Evolutionary conservation across 2,329 filamentous ascomycete species (phyloP).

Genomic region (Colletotrichum liaoningense): DNA sequence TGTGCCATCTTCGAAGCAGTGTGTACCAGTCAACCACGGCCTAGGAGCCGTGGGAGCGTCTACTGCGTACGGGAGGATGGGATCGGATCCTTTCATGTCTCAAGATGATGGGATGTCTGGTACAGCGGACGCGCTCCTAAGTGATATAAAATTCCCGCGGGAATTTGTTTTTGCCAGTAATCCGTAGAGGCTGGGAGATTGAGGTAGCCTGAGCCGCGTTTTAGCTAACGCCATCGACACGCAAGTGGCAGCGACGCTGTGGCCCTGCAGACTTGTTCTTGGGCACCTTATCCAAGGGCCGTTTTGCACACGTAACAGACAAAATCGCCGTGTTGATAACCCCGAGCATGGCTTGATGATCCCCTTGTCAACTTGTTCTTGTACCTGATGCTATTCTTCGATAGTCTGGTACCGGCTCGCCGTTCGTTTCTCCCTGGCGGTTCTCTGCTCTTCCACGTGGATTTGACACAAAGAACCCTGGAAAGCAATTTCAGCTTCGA

Average conservation of each 20-base stretch:
- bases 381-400: not conserved
- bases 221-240: too few species aligned
- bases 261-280: not conserved
- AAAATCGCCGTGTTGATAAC: not conserved
- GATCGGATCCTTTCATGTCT: not conserved
- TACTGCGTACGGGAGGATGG: not conserved
- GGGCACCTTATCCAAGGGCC: not conserved
- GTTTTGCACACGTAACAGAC: not conserved
- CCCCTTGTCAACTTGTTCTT: not conserved
- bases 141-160: not conserved
- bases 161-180: not conserved
- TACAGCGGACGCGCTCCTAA: not conserved
- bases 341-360: not conserved
- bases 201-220: not conserved
- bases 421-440: not conserved
- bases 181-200: not conserved
- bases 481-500: constrained; percentile 6
- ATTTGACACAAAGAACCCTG: constrained; percentile 6
- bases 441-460: constrained; percentile 6
- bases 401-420: not conserved
- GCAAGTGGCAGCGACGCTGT: not conserved
- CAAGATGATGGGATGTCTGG: not conserved
- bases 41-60: not conserved
- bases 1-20: not conserved
- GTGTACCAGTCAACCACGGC: not conserved